Conservation (phyloP, 331 rosid species). For the Malus hybrid region DNA sequence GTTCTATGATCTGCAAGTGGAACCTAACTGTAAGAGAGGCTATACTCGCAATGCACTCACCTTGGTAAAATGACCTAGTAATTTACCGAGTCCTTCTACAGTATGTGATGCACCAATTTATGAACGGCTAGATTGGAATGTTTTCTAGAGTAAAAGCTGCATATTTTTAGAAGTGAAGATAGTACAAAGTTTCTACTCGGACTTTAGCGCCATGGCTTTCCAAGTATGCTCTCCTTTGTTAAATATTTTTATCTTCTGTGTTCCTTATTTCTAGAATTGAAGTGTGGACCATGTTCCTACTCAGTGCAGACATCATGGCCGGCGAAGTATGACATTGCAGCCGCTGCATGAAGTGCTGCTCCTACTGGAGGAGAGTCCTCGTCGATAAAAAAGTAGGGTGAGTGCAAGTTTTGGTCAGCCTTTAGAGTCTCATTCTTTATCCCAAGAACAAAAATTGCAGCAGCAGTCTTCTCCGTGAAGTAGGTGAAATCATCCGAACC, state of each 20-base stretch:
- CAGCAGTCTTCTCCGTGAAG: constrained; percentile 27
- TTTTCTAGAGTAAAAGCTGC: not conserved
- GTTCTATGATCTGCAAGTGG: constrained; percentile 27
- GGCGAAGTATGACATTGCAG: constrained; percentile 25
- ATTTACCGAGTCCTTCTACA: too few relatives aligned
- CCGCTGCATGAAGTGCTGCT: constrained; percentile 32
- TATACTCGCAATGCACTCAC: too few relatives aligned
- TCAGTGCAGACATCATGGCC: not conserved
- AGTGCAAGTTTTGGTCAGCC: constrained; percentile 18
- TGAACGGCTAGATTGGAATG: too few relatives aligned
- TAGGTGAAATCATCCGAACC: constrained; percentile 37
- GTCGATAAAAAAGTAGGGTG: constrained; percentile 32
- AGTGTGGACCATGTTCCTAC: not conserved
- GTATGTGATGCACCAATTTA: too few relatives aligned
- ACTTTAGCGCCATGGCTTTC: constrained; percentile 1
- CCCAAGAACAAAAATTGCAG: constrained; percentile 26
- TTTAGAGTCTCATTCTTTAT: constrained; percentile 19
- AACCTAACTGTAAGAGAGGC: not conserved
- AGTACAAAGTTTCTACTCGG: not conserved
- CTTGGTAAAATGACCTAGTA: too few relatives aligned
- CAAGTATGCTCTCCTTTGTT: not conserved
- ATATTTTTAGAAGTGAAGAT: not conserved
- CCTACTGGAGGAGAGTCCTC: constrained; percentile 34
- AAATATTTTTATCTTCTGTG: not conserved
- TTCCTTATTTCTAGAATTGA: not conserved